Conservation (phyloP, 2,329 filamentous ascomycete genomes). For the Aspergillus pseudoviridinutans region DNA sequence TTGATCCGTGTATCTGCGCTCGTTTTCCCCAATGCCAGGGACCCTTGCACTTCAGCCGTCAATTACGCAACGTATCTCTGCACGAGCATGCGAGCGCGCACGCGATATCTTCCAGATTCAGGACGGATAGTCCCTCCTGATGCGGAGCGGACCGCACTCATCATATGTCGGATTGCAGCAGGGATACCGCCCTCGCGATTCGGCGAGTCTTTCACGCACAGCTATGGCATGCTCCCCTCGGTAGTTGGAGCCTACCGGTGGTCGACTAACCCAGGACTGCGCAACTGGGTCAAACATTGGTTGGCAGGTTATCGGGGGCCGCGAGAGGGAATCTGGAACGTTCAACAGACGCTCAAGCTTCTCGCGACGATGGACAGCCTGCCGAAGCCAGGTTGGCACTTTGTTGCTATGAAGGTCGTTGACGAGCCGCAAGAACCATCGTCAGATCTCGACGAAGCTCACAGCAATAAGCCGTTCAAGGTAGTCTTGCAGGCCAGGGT, state of each 20-base stretch:
- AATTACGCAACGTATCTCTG: conserved; percentile 13
- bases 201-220: conserved; percentile 9
- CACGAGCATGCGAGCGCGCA: conserved; percentile 8
- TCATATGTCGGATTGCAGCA: conserved; percentile 11
- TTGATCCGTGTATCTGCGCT: conserved; percentile 7
- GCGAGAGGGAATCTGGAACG: conserved; percentile 10
- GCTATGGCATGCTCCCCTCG: conserved; percentile 11
- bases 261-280: conserved; percentile 8
- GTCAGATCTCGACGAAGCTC: background rate
- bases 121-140: conserved; percentile 8
- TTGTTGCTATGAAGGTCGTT: conserved; percentile 1
- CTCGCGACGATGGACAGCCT: conserved; percentile 5
- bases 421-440: conserved; percentile 5
- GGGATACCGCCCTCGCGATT: conserved; percentile 5
- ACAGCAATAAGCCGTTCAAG: conserved; percentile 3
- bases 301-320: conserved; percentile 3
- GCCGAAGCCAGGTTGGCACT: background rate
- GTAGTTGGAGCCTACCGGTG: conserved; percentile 12
- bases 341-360: conserved; percentile 3
- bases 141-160: conserved; percentile 7
- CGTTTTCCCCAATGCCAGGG: conserved; percentile 5
- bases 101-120: conserved; percentile 4
- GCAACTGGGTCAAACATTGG: conserved; percentile 8
- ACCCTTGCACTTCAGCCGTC: conserved; percentile 8
- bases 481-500: conserved; percentile 1